Base-by-base conservation (phyloP, 805 yeast species). In the Ogataea angusta region DNA sequence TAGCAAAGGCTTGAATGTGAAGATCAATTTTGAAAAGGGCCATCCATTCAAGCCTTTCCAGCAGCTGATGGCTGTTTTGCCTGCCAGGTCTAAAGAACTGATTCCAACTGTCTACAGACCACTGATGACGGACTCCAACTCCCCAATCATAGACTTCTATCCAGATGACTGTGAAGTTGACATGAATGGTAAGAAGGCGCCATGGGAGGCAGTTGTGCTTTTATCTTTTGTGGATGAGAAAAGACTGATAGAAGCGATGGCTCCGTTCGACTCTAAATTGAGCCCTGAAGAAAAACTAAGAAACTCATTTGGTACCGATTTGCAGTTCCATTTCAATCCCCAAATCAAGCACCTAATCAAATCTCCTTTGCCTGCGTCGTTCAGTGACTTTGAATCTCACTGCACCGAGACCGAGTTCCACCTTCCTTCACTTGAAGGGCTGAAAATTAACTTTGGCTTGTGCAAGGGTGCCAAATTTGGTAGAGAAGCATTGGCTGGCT, bases 201-300 rank as follows among this genome's bases (percentile, higher is more conserved):
- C 88, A 36, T 93, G 99, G 99, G 98, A 93, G 67, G 97, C 97
- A 9, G 96, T 93, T 41, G 96, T 93, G 6, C 75, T 87, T 54
- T 75, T 93, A 43, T 82, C 95, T 5, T 93, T 93, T 70, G 97
- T 93, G 33, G 97, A 93, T 51, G 88, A 85, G 55, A 64, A 75
- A 22, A 73, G 93, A 45, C 72, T 93, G 42, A 66, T 83, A 23
- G 79, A 72, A 3, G 91, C 91, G 1, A 76, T 93, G 75, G 69
- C 65, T 34, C 86, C 95, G 2, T 63, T 72, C 30, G 85, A 86
- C 42, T 55, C 66, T 1, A 73, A 71, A 45, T 67, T 93, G 42
- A 68, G 80, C 1, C 75, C 83, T 0, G 91, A 78, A 36, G 99
- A 93, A 58, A 69, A 69, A 40, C 54, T 56, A 35, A 78, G 99